Percentiles rank a stretch among this genome's conserved stretches.
These are phyloP conservation scores for Hordeum marinum DNA, from an alignment of 176 grass and related monocot genomes.

Conservation along the genomic window DNA sequence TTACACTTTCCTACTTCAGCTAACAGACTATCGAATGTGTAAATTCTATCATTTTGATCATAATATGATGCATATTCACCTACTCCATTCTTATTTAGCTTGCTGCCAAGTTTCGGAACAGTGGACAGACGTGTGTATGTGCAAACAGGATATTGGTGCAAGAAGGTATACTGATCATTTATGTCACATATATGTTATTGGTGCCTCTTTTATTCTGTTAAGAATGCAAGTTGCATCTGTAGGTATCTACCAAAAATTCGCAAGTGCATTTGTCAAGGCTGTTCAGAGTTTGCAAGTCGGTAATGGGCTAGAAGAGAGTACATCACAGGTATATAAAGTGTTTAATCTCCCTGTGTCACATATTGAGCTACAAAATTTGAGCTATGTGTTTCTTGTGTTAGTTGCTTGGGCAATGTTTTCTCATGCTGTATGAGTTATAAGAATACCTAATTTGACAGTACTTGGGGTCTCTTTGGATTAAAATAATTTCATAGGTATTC, in stretches of 20 bases:
- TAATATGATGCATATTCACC: constrained; percentile 14
- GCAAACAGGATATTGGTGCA: constrained; percentile 98
- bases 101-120: constrained; percentile 97
- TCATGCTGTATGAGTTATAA: constrained; percentile 17
- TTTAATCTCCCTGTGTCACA: neutral
- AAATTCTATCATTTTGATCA: neutral
- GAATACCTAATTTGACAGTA: neutral
- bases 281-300: constrained; percentile 93
- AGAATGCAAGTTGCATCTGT: constrained; percentile 16
- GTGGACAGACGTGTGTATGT: constrained; percentile 95
- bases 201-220: constrained; percentile 16
- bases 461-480: neutral
- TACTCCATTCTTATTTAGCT: constrained; percentile 48
- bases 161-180: constrained; percentile 59
- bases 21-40: neutral
- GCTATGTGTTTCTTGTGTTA: neutral
- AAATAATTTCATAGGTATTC: neutral
- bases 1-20: neutral
- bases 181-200: constrained; percentile 13
- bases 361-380: constrained; percentile 9
- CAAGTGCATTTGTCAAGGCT: constrained; percentile 82
- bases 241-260: constrained; percentile 97
- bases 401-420: neutral
- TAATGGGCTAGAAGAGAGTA: constrained; percentile 77
- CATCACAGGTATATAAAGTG: constrained; percentile 52